phyloP scores from a whole-genome alignment of 225 moss, liverwort and hornwort genomes.

The Polytrichum formosum region DNA sequence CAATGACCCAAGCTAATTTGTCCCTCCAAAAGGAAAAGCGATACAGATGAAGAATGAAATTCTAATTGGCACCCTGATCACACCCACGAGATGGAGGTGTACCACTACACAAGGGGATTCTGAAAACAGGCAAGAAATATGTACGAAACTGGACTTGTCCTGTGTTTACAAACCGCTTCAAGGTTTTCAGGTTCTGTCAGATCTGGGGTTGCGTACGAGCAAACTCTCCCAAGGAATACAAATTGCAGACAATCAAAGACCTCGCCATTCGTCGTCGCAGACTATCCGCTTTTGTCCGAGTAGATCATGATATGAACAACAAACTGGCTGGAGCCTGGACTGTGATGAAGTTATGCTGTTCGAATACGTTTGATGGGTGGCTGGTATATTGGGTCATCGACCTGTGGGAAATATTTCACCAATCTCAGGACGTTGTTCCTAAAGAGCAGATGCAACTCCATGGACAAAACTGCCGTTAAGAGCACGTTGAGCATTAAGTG shows the following conservation, averaged over 20 bases:
- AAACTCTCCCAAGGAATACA: background rate
- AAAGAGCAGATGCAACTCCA: background rate
- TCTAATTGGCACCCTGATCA: too few relatives aligned
- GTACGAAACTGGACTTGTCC: too few relatives aligned
- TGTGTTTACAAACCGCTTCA: too few relatives aligned
- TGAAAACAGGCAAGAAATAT: too few relatives aligned
- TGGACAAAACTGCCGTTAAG: too few relatives aligned
- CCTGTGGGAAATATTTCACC: constrained; percentile 10
- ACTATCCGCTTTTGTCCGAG: background rate
- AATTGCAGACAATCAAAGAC: background rate
- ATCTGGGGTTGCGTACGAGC: background rate
- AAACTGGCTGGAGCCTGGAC: background rate
- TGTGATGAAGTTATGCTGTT: constrained; percentile 3
- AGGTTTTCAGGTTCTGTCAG: background rate
- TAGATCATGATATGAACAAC: too few relatives aligned
- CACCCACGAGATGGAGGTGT: too few relatives aligned
- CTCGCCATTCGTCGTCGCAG: background rate
- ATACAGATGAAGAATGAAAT: too few relatives aligned
- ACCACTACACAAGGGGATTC: too few relatives aligned
- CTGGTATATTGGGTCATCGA: constrained; percentile 28
- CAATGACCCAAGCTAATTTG: too few relatives aligned
- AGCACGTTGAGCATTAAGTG: too few relatives aligned
- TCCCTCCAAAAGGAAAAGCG: too few relatives aligned
- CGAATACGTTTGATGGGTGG: constrained; percentile 31
- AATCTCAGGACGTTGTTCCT: background rate